phyloP scores from a whole-genome alignment of 306 rosid genomes.

The Bauhinia variegata region DNA sequence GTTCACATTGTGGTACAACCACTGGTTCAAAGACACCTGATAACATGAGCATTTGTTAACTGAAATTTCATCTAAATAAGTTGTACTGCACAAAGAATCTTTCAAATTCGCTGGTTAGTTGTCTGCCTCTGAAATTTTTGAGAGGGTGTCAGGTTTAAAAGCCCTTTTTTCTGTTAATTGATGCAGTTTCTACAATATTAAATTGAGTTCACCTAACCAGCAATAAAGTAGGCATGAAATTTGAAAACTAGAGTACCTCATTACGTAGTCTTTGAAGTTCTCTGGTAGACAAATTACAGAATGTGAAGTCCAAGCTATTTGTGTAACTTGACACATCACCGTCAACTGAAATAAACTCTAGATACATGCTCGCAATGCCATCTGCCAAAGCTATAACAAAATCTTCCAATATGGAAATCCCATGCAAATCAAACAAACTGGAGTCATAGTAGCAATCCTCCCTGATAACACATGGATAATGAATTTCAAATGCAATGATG shows the following conservation, averaged over 20 bases:
- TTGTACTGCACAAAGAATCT: too few species aligned
- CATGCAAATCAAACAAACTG: slow-evolving; percentile 63
- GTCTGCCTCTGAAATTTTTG: too few species aligned
- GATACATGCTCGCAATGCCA: slow-evolving; percentile 76
- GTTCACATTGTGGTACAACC: slow-evolving; percentile 84
- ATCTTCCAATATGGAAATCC: slow-evolving; percentile 87
- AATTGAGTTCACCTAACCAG: too few species aligned
- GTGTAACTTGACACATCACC: slow-evolving; percentile 68
- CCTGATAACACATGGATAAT: slow-evolving; percentile 46
- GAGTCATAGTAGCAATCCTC: slow-evolving; percentile 61
- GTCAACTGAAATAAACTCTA: slow-evolving; percentile 93
- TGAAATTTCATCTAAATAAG: slow-evolving; percentile 27
- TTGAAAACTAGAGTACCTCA: slow-evolving; percentile 57
- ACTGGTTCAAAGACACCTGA: slow-evolving; percentile 88
- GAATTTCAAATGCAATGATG: slow-evolving; percentile 17
- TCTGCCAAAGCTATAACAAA: slow-evolving; percentile 81
- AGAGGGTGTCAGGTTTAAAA: neutral
- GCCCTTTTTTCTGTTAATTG: neutral
- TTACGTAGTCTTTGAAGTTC: slow-evolving; percentile 90
- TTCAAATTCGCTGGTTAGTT: too few species aligned
- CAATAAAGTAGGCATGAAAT: slow-evolving; percentile 30
- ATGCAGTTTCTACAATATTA: too few species aligned
- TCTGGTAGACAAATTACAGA: slow-evolving; percentile 84
- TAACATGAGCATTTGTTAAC: slow-evolving; percentile 10
- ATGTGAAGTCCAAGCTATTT: slow-evolving; percentile 57